Percentiles rank a stretch among this genome's conserved stretches.
Evolutionary conservation across 2,329 filamentous ascomycete species (phyloP).

Genomic region (Fusarium coicis): DNA sequence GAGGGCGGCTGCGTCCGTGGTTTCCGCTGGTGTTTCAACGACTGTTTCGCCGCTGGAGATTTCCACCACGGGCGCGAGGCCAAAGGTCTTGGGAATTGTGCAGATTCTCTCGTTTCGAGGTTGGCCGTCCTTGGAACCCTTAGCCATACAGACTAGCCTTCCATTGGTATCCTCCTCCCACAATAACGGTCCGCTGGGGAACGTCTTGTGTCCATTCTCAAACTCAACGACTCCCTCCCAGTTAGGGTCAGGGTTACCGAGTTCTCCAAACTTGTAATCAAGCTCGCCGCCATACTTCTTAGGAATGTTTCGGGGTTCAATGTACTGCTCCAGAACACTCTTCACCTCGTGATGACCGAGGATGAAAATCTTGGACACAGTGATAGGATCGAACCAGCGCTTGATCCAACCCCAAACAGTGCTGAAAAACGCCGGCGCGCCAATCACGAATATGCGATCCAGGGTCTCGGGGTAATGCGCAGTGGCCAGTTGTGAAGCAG

Average conservation of each 20-base stretch:
- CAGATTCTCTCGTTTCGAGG: conserved; percentile 61
- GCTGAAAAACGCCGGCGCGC: conserved; percentile 89
- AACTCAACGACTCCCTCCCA: conserved; percentile 62
- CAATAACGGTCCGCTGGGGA: conserved; percentile 67
- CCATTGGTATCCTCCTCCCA: conserved; percentile 62
- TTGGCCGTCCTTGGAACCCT: conserved; percentile 60
- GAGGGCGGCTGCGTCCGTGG: not conserved
- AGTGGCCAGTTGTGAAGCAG: conserved; percentile 86
- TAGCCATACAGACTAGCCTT: conserved; percentile 63
- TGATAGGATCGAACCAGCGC: conserved; percentile 94
- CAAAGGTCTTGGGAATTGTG: conserved; percentile 58
- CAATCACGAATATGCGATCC: conserved; percentile 76
- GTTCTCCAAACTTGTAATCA: conserved; percentile 82
- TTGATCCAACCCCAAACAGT: conserved; percentile 97
- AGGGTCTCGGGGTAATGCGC: conserved; percentile 96
- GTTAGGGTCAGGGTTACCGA: conserved; percentile 76
- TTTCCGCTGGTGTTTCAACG: not conserved
- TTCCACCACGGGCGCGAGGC: conserved; percentile 12
- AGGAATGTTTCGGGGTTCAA: conserved; percentile 85
- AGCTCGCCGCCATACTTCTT: conserved; percentile 90
- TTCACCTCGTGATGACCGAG: conserved; percentile 78
- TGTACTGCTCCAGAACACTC: conserved; percentile 81
- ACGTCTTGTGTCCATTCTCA: conserved; percentile 62
- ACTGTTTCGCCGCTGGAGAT: not conserved
- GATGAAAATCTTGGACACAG: conserved; percentile 96